phyloP scores from a whole-genome alignment of 2,329 filamentous ascomycete species.

The Huntiella bhutanensis region DNA sequence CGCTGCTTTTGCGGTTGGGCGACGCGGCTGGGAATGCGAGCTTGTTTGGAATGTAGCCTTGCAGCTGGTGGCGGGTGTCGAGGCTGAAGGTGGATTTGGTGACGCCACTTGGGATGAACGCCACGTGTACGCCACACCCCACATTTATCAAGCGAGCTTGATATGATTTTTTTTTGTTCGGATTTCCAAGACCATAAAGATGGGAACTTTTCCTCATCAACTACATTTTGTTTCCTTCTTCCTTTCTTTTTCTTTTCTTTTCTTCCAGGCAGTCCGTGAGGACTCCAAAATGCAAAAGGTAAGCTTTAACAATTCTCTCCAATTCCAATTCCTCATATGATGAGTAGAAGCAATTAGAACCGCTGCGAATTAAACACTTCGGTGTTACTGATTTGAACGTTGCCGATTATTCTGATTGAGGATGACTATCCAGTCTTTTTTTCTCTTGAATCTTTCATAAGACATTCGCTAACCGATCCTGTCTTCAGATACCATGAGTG shows the following conservation, averaged over 20 bases:
- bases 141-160: too few relatives aligned
- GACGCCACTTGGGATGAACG: too few relatives aligned
- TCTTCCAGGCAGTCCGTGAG: not conserved
- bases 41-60: not conserved
- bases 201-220: too few relatives aligned
- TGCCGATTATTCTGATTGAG: conserved; percentile 7
- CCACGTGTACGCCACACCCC: too few relatives aligned
- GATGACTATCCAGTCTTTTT: not conserved
- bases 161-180: too few relatives aligned
- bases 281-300: conserved; percentile 12
- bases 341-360: conserved; percentile 25
- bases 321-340: conserved; percentile 17
- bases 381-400: conserved; percentile 25
- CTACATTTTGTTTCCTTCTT: not conserved
- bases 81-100: not conserved
- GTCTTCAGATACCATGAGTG: conserved; percentile 20
- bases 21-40: not conserved
- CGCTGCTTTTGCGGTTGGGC: too few relatives aligned
- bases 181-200: too few relatives aligned
- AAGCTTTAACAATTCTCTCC: not conserved
- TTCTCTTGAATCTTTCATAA: conserved; percentile 10
- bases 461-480: conserved; percentile 3
- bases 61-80: not conserved
- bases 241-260: not conserved
- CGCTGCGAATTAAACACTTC: conserved; percentile 30